These are phyloP conservation scores for Venturia carpophila DNA, from an alignment of 2,329 filamentous ascomycete species.

Conservation along the genomic window DNA sequence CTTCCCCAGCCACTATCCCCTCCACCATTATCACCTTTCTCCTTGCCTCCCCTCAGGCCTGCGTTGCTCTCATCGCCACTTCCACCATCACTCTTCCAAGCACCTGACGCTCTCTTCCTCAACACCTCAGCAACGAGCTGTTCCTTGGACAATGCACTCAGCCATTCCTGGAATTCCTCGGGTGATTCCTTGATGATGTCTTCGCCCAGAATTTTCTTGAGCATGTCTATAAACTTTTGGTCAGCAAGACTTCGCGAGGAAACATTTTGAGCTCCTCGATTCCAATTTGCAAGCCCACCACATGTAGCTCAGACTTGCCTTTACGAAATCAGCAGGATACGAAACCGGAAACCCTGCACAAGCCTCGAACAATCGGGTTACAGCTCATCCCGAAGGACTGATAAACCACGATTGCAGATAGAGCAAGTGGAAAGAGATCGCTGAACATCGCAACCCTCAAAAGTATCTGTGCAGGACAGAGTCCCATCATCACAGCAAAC, in stretches of 20 bases:
- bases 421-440: neutral
- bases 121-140: conserved; percentile 26
- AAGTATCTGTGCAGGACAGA: conserved; percentile 14
- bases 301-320: conserved; percentile 18
- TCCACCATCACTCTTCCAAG: conserved; percentile 11
- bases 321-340: conserved; percentile 9
- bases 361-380: neutral
- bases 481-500: conserved; percentile 11
- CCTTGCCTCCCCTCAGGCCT: neutral
- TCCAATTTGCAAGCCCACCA: neutral
- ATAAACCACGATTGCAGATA: conserved; percentile 6
- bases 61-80: neutral
- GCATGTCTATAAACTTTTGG: conserved; percentile 17
- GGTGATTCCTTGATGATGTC: conserved; percentile 25
- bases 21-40: neutral
- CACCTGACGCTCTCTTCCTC: conserved; percentile 14
- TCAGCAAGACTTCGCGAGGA: neutral
- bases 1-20: neutral
- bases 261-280: neutral
- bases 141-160: conserved; percentile 27
- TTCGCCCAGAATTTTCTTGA: conserved; percentile 30
- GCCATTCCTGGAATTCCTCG: conserved; percentile 21
- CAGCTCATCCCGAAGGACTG: neutral
- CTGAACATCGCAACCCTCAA: conserved; percentile 6
- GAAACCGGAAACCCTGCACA: conserved; percentile 2